Evolutionary conservation across 345 rosid genomes (phyloP), one percentile per base, ranked within the genome.

Genomic region (Populus euphratica): DNA sequence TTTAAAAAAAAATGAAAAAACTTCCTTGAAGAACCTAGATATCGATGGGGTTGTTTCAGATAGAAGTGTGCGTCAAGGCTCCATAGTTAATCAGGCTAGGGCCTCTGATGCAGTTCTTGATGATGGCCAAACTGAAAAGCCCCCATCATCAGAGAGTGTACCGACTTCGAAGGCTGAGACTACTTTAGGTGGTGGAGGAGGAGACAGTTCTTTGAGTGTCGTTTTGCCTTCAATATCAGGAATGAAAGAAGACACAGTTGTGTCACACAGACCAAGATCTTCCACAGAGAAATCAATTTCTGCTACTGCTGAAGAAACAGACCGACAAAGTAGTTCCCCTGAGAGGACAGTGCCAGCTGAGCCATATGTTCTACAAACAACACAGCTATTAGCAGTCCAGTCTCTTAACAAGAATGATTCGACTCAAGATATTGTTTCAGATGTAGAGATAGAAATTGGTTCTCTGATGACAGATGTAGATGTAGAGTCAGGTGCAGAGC

Each of bases 1-100:
- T 77, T 62, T 82, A 75, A 77, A 12, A 10, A 82, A 86, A 80
- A 88, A 80, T 82, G 83, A 77, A 73, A 78, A 86, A 70, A 73
- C 80, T 73, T 44, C 70, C 35, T 68, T 66, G 75, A 89, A 83
- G 76, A 82, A 70, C 20, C 47, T 68, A 23, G 85, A 81, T 50
- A 78, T 31, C 35, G 78, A 86, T 81, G 82, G 56, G 71, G 79
- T 25, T 77, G 75, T 68, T 73, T 80, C 87, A 76, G 84, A 74
- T 70, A 78, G 70, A 43, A 82, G 50, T 74, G 87, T 83, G 80
- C 61, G 73, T 54, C 81, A 78, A 76, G 76, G 39, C 54, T 79
- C 79, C 41, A 85, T 85, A 78, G 49, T 81, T 62, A 52, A 74
- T 62, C 65, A 44, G 43, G 23, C 76, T 68, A 73, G 69, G 76